Percentiles rank a stretch among this genome's conserved stretches.
Conservation (phyloP, 192 early-diverging fungal genomes). For the Coemansia umbellata region DNA sequence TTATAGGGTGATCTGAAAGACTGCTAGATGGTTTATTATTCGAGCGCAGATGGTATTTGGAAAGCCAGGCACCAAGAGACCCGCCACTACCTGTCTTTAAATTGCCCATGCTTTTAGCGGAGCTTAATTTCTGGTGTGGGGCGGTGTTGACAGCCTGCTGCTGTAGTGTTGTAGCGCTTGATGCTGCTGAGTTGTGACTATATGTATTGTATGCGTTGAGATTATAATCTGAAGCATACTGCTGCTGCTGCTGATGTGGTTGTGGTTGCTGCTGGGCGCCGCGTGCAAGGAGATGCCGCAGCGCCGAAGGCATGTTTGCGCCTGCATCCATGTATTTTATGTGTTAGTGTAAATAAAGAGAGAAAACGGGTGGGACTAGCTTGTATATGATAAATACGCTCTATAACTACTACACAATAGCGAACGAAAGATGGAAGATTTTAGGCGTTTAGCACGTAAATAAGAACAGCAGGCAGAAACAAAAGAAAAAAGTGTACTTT, state of each 20-base stretch:
- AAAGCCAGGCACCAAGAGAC: conserved; percentile 43
- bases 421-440: no score
- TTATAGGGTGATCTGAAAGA: not conserved
- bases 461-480: no score
- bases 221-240: conserved; percentile 5
- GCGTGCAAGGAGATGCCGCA: conserved; percentile 40
- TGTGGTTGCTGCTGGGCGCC: conserved; percentile 12
- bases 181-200: conserved; percentile 24
- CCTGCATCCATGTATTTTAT: conserved; percentile 18
- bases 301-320: conserved; percentile 30
- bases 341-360: no score
- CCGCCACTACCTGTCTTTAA: conserved; percentile 39
- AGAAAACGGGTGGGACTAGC: no score
- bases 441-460: no score
- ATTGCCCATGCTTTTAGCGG: conserved; percentile 38
- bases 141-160: conserved; percentile 1
- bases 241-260: conserved; percentile 6
- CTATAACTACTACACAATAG: no score
- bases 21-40: not conserved
- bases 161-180: conserved; percentile 39
- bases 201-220: conserved; percentile 14
- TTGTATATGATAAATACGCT: no score
- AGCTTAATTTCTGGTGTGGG: conserved; percentile 10
- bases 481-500: no score
- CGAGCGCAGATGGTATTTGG: conserved; percentile 42